These are phyloP conservation scores for Paracoccidioides lutzii DNA, from an alignment of 2,329 filamentous ascomycete genomes.

Conservation along the genomic window DNA sequence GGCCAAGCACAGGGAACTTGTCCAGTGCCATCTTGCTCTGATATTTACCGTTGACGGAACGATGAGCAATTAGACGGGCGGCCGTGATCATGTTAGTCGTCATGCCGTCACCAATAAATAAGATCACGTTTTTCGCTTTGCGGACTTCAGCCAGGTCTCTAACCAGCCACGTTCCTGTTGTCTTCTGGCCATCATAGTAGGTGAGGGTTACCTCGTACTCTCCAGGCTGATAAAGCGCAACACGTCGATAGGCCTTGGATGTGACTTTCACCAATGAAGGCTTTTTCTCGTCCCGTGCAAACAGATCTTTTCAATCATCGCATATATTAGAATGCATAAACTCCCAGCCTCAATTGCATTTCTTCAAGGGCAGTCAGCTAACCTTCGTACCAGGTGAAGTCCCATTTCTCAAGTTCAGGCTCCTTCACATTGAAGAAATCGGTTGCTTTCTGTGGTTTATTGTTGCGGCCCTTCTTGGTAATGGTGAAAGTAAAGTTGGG, in stretches of 20 bases:
- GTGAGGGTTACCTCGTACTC: conserved; percentile 62
- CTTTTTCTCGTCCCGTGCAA: conserved; percentile 56
- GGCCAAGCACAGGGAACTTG: conserved; percentile 71
- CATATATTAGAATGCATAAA: not conserved
- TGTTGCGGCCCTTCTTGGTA: conserved; percentile 43
- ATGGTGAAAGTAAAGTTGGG: conserved; percentile 67
- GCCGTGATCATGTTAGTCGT: conserved; percentile 44
- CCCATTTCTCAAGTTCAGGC: conserved; percentile 65
- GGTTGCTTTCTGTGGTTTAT: conserved; percentile 41
- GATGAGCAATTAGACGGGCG: conserved; percentile 67
- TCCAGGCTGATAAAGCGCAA: conserved; percentile 66
- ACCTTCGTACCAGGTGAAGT: conserved; percentile 72
- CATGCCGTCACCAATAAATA: conserved; percentile 65
- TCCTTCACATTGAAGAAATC: conserved; percentile 59
- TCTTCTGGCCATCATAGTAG: conserved; percentile 61
- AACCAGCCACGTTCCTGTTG: conserved; percentile 64
- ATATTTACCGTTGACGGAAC: conserved; percentile 74
- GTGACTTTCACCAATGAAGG: conserved; percentile 68
- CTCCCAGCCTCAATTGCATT: not conserved
- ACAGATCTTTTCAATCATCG: conserved; percentile 44
- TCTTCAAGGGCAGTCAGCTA: conserved; percentile 9
- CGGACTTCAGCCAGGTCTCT: conserved; percentile 55
- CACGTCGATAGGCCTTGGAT: conserved; percentile 61
- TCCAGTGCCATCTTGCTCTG: conserved; percentile 64
- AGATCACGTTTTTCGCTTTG: conserved; percentile 71